phyloP scores from a whole-genome alignment of 1,284 basidiomycete genomes.

The Ceratobasidium sp. region DNA sequence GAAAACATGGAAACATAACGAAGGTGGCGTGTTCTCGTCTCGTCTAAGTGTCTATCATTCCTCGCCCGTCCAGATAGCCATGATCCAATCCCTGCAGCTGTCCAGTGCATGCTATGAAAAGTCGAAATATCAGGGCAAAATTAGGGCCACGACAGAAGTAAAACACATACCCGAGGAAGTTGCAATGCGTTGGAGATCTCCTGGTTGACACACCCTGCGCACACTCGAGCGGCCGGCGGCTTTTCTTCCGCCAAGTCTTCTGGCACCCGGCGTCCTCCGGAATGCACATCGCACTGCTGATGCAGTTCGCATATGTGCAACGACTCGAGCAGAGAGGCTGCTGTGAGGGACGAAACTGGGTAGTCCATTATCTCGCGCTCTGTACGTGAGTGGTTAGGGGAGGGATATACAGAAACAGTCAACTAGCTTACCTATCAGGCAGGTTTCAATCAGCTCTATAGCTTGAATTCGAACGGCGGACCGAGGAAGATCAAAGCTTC shows the following conservation, averaged over 20 bases:
- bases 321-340: conserved; percentile 12
- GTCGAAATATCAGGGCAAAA: neutral
- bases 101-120: neutral
- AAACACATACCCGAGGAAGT: conserved; percentile 15
- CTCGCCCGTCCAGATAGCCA: conserved; percentile 21
- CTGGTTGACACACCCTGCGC: conserved; percentile 14
- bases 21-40: neutral
- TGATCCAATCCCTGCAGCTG: conserved; percentile 33
- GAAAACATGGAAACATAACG: conserved; percentile 1
- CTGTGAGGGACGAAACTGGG: conserved; percentile 16
- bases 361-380: conserved; percentile 13
- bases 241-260: neutral
- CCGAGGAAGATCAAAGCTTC: neutral
- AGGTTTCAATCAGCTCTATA: conserved; percentile 22
- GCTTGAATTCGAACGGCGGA: neutral
- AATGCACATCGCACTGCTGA: conserved; percentile 24
- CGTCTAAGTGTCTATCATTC: neutral
- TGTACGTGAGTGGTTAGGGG: neutral
- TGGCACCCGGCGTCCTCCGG: neutral
- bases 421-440: conserved; percentile 12
- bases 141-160: neutral
- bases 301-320: conserved; percentile 24
- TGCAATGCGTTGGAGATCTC: conserved; percentile 18
- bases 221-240: neutral
- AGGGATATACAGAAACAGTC: neutral